These are phyloP conservation scores for Mrakia gelida DNA, from an alignment of 768 basidiomycete species.

Conservation along the genomic window DNA sequence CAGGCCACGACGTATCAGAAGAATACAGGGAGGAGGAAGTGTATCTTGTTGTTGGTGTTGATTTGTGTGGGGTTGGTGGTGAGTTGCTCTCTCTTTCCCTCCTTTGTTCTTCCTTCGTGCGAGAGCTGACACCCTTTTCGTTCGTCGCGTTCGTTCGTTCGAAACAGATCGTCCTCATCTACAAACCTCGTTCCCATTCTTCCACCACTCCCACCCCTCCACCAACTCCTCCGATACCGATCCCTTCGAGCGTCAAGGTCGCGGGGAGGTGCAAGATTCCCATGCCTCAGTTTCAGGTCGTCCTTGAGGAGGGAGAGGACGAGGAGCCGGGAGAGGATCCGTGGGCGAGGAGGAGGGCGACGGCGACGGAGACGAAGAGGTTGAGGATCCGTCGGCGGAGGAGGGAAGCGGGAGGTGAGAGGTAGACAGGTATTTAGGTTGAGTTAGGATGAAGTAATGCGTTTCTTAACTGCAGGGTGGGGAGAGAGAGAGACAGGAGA, in stretches of 20 bases:
- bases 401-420: too few species aligned
- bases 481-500: too few species aligned
- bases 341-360: too few species aligned
- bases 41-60: conserved; percentile 85
- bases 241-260: neutral
- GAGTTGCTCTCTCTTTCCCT: neutral
- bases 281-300: neutral
- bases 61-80: conserved; percentile 77
- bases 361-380: too few species aligned
- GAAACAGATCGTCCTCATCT: conserved; percentile 65
- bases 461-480: too few species aligned
- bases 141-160: neutral
- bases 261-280: neutral
- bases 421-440: too few species aligned
- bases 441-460: too few species aligned
- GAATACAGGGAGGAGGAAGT: conserved; percentile 84
- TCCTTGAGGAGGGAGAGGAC: too few species aligned
- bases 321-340: too few species aligned
- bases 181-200: conserved; percentile 64
- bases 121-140: neutral
- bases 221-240: neutral
- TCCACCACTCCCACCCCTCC: neutral
- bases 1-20: conserved; percentile 88
- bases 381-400: too few species aligned
- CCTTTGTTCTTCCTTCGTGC: neutral